A percentile compares a stretch with the other conserved stretches of the same genome.
Conservation (phyloP, 148 eudicot genomes). For the Nepenthes mirabilis region DNA sequence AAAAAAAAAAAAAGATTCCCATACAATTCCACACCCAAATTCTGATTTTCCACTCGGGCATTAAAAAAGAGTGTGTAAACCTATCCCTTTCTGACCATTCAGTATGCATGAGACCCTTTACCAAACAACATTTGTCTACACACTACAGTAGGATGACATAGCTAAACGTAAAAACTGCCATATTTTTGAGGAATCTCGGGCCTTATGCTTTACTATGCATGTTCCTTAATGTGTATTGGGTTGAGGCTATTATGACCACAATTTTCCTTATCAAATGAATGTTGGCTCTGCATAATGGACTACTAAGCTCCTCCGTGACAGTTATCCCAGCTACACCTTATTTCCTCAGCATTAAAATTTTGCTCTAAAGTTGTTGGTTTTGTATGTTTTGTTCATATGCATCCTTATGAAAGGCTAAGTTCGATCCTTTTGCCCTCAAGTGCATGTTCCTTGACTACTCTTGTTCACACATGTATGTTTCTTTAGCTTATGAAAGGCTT, state of each 20-base stretch:
- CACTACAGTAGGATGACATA: not conserved
- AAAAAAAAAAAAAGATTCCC: too few relatives aligned
- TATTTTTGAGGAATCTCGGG: not conserved
- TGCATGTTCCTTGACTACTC: constrained; percentile 1
- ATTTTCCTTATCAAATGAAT: too few relatives aligned
- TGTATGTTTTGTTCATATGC: not conserved
- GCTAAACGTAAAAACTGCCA: not conserved
- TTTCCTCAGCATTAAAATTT: too few relatives aligned
- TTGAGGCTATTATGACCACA: not conserved
- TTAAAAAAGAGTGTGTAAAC: not conserved
- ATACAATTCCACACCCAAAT: not conserved
- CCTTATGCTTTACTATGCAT: not conserved
- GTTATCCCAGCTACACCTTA: too few relatives aligned
- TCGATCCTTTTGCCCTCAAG: not conserved
- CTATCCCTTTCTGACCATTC: not conserved
- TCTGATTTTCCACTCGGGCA: not conserved
- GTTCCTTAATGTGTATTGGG: not conserved
- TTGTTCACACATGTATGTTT: not conserved
- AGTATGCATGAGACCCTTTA: not conserved
- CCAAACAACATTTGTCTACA: not conserved
- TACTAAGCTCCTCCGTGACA: too few relatives aligned
- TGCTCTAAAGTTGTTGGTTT: not conserved
- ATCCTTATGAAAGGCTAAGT: not conserved
- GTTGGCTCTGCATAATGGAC: too few relatives aligned
- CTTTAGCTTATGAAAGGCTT: too few relatives aligned